Evolutionary conservation across 805 yeast species (phyloP).

Genomic region (Wickerhamomyces chambardii): DNA sequence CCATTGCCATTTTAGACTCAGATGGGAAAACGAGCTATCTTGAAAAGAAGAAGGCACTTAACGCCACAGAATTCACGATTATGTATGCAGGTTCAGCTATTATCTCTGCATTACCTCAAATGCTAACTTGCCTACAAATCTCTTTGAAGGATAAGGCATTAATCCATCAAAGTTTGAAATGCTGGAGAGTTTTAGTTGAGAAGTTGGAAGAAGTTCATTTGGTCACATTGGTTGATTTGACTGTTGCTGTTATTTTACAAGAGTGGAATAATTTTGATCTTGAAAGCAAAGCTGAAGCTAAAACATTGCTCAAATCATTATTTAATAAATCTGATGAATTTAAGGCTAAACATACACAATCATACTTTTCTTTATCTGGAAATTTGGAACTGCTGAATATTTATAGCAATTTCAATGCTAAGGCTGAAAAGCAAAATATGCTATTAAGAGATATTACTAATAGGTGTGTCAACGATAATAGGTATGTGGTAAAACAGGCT

Average conservation of each 20-base stretch:
- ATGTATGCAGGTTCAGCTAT: slow-evolving; percentile 43
- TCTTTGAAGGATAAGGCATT: slow-evolving; percentile 58
- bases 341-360: slow-evolving; percentile 34
- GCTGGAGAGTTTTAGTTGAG: slow-evolving; percentile 58
- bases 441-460: slow-evolving; percentile 43
- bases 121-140: slow-evolving; percentile 78
- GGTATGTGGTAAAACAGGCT: slow-evolving; percentile 66
- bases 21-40: slow-evolving; percentile 64
- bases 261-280: slow-evolving; percentile 45
- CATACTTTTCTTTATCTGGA: slow-evolving; percentile 44
- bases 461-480: slow-evolving; percentile 53
- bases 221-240: slow-evolving; percentile 60
- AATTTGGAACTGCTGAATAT: slow-evolving; percentile 26
- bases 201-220: slow-evolving; percentile 48
- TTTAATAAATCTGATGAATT: slow-evolving; percentile 24
- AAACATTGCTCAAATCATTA: slow-evolving; percentile 33
- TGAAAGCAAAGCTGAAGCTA: slow-evolving; percentile 41
- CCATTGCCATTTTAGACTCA: slow-evolving; percentile 69
- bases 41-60: slow-evolving; percentile 61
- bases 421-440: slow-evolving; percentile 21
- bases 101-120: slow-evolving; percentile 70
- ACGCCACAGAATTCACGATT: slow-evolving; percentile 66
- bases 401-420: slow-evolving; percentile 21
- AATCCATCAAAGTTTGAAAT: slow-evolving; percentile 50
- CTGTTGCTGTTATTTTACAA: slow-evolving; percentile 67